Percentiles rank a stretch among this genome's conserved stretches.
phyloP scores from a whole-genome alignment of 768 basidiomycete species.

The Termitomyces sp. region DNA sequence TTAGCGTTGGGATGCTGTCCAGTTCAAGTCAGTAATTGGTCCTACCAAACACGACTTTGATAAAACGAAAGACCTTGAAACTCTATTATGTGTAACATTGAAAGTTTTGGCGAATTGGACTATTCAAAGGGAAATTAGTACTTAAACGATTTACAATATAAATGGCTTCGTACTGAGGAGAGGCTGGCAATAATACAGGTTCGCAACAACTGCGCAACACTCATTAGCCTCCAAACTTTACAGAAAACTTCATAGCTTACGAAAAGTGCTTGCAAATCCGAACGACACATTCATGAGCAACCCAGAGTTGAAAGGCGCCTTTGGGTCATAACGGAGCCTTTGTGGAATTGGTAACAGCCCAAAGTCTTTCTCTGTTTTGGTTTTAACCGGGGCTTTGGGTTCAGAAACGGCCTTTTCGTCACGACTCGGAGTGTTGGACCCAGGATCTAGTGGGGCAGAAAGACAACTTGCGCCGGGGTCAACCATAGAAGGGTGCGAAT shows the following conservation, averaged over 20 bases:
- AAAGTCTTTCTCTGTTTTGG: neutral
- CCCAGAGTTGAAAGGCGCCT: slow-evolving; percentile 4
- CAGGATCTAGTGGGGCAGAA: neutral
- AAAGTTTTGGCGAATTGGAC: slow-evolving; percentile 7
- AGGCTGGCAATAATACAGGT: slow-evolving; percentile 7
- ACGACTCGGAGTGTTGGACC: no score
- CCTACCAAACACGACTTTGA: neutral
- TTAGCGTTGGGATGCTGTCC: slow-evolving; percentile 7
- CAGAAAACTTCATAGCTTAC: neutral
- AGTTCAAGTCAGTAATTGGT: neutral
- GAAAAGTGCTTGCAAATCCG: slow-evolving; percentile 5
- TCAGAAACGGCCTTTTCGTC: neutral
- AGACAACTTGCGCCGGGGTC: neutral
- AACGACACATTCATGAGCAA: slow-evolving; percentile 5
- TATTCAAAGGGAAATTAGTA: neutral
- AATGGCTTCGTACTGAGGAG: neutral
- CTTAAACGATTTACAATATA: neutral
- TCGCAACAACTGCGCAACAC: neutral
- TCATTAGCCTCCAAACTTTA: neutral
- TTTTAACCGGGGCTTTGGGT: neutral
- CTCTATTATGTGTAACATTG: neutral
- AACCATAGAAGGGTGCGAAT: neutral
- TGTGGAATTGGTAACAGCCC: slow-evolving; percentile 4
- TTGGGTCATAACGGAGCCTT: slow-evolving; percentile 7
- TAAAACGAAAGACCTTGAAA: slow-evolving; percentile 4